Evolutionary conservation across 2,329 filamentous ascomycete species (phyloP).

Genomic region (Colletotrichum euphorbiae): DNA sequence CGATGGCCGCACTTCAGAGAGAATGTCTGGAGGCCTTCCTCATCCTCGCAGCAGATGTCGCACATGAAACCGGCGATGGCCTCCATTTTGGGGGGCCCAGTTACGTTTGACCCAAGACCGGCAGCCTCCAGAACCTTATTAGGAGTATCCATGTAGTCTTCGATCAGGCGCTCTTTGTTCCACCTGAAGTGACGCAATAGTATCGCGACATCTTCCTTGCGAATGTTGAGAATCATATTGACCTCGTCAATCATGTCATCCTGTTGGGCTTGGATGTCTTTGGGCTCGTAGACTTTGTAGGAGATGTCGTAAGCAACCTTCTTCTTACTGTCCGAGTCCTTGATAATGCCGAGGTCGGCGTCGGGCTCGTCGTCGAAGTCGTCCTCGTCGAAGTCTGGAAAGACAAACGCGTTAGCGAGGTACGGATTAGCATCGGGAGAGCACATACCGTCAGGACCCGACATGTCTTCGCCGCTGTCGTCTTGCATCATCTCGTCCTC

Average conservation of each 20-base stretch:
- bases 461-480: constrained; percentile 79
- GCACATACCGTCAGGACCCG: constrained; percentile 61
- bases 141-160: constrained; percentile 93
- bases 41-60: constrained; percentile 97
- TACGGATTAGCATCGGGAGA: constrained; percentile 1
- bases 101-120: constrained; percentile 77
- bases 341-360: constrained; percentile 62
- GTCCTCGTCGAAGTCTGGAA: constrained; percentile 67
- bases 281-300: constrained; percentile 83
- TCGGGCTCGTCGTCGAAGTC: constrained; percentile 70
- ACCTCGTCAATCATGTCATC: constrained; percentile 89
- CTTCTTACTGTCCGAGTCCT: constrained; percentile 77
- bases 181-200: constrained; percentile 89
- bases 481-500: constrained; percentile 80
- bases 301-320: constrained; percentile 85
- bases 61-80: constrained; percentile 83
- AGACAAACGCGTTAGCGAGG: constrained; percentile 20
- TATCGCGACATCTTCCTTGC: constrained; percentile 90
- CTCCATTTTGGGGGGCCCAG: constrained; percentile 74
- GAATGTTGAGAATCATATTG: constrained; percentile 88
- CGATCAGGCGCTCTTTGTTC: constrained; percentile 96
- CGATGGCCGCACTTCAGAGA: constrained; percentile 95
- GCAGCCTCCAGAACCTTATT: constrained; percentile 85
- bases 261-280: constrained; percentile 87
- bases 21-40: constrained; percentile 80